Evolutionary conservation across 2,329 filamentous ascomycete genomes (phyloP).

Genomic region (Rhytidhysteron rufulum): DNA sequence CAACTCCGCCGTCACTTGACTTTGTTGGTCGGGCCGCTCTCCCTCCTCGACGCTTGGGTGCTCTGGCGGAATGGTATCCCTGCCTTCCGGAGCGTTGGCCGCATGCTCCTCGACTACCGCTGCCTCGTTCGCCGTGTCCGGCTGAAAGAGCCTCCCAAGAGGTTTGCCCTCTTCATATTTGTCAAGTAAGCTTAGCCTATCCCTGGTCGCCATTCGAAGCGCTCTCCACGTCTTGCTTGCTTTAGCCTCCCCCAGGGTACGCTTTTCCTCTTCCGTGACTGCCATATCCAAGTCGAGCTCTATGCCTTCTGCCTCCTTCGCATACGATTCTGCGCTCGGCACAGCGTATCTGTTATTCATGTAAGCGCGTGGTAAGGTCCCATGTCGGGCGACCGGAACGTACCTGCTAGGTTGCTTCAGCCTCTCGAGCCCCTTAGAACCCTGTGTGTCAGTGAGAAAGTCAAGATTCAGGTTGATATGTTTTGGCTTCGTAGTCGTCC

Average conservation of each 20-base stretch:
- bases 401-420: slow-evolving; percentile 61
- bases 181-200: slow-evolving; percentile 74
- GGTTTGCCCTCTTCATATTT: slow-evolving; percentile 82
- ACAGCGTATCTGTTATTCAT: slow-evolving; percentile 57
- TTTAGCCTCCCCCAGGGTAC: slow-evolving; percentile 64
- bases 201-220: slow-evolving; percentile 72
- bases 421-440: slow-evolving; percentile 60
- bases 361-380: slow-evolving; percentile 19
- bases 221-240: slow-evolving; percentile 89
- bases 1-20: slow-evolving; percentile 33
- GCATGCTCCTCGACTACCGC: slow-evolving; percentile 27
- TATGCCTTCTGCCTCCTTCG: slow-evolving; percentile 69
- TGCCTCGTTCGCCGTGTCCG: slow-evolving; percentile 30
- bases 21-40: slow-evolving; percentile 32
- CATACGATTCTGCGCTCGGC: slow-evolving; percentile 67
- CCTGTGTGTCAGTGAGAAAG: slow-evolving; percentile 69
- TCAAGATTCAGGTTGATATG: slow-evolving; percentile 71
- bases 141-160: slow-evolving; percentile 49
- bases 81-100: slow-evolving; percentile 31
- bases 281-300: slow-evolving; percentile 87
- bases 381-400: slow-evolving; percentile 26
- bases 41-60: slow-evolving; percentile 36
- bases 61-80: slow-evolving; percentile 33
- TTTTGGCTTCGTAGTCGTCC: slow-evolving; percentile 60
- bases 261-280: slow-evolving; percentile 58